Percentiles rank a stretch among this genome's conserved stretches.
Evolutionary conservation across 2,329 filamentous ascomycete species (phyloP).

Genomic region (Pseudocercospora fuligena): DNA sequence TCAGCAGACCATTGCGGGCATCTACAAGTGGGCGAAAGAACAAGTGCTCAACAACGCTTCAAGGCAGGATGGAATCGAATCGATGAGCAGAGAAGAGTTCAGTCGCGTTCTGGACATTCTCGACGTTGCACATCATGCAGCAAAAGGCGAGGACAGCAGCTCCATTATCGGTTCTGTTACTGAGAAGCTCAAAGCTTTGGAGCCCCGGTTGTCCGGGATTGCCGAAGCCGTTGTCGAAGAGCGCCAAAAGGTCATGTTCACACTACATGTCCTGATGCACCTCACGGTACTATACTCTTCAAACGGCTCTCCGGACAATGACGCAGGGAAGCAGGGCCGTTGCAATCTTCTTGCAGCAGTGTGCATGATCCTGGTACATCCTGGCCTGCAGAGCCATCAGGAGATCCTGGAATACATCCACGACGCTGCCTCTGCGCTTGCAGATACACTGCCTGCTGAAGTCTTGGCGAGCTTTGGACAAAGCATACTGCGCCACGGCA

Average conservation of each 20-base stretch:
- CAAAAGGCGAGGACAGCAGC: conserved; percentile 23
- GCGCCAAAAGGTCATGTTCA: conserved; percentile 9
- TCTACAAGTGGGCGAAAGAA: conserved; percentile 40
- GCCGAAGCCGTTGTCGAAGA: conserved; percentile 10
- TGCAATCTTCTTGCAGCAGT: conserved; percentile 40
- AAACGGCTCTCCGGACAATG: conserved; percentile 35
- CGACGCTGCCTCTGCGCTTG: conserved; percentile 49
- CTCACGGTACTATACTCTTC: conserved; percentile 46
- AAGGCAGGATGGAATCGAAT: conserved; percentile 6
- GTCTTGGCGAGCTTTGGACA: conserved; percentile 39
- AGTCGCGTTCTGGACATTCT: conserved; percentile 35
- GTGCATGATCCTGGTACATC: conserved; percentile 45
- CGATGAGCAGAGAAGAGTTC: conserved; percentile 16
- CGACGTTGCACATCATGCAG: conserved; percentile 32
- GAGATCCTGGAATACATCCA: conserved; percentile 48
- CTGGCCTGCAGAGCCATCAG: conserved; percentile 43
- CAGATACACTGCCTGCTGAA: conserved; percentile 48
- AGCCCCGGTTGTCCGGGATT: conserved; percentile 12
- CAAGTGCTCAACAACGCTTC: conserved; percentile 38
- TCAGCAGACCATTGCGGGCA: conserved; percentile 28
- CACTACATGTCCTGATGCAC: conserved; percentile 44
- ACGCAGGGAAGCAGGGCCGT: conserved; percentile 31
- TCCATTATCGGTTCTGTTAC: conserved; percentile 27
- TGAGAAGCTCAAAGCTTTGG: conserved; percentile 35
- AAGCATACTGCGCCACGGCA: conserved; percentile 34